phyloP scores from a whole-genome alignment of 2,329 filamentous ascomycete species.

The Orbilia brochopaga region DNA sequence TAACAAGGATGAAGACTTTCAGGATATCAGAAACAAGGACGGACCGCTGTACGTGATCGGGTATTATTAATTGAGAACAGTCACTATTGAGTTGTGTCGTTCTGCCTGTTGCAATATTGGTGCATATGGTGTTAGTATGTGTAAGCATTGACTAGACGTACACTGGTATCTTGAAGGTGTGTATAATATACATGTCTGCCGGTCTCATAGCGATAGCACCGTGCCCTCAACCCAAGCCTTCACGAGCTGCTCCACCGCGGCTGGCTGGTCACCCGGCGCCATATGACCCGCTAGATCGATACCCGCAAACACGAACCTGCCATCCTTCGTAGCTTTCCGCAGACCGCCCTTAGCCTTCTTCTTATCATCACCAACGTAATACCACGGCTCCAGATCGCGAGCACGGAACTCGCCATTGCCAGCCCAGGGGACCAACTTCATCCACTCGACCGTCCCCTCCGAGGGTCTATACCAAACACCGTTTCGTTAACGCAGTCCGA shows the following conservation, averaged over 20 bases:
- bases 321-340: constrained; percentile 20
- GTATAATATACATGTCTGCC: not conserved
- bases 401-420: constrained; percentile 44
- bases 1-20: no score
- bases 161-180: no score
- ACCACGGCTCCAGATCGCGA: constrained; percentile 25
- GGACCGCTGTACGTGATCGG: no score
- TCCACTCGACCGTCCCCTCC: constrained; percentile 28
- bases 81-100: no score
- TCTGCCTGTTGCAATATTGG: no score
- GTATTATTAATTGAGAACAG: no score
- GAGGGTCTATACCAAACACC: constrained; percentile 7
- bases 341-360: constrained; percentile 28
- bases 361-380: constrained; percentile 18
- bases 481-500: not conserved
- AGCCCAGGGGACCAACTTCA: constrained; percentile 31
- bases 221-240: constrained; percentile 17
- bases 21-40: no score
- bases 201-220: not conserved
- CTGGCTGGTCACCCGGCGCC: constrained; percentile 32
- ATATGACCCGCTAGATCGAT: constrained; percentile 37
- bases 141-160: no score
- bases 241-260: constrained; percentile 25
- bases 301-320: constrained; percentile 25
- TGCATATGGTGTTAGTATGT: no score